phyloP scores from a whole-genome alignment of 352 stramenopile genomes.

The Stephanocyclus meneghinianus region DNA sequence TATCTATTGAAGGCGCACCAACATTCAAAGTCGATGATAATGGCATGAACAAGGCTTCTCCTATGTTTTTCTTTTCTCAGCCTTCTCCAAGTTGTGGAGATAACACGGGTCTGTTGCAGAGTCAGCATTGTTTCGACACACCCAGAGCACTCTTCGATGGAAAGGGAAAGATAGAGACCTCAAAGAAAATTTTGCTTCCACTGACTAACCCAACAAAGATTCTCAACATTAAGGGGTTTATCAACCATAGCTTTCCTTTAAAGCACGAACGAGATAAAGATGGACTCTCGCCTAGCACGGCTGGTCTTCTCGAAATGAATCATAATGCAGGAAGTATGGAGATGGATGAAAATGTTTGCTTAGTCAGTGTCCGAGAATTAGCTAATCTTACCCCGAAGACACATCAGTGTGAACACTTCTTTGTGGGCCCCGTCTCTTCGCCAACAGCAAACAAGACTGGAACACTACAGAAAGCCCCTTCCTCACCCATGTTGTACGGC shows the following conservation, averaged over 20 bases:
- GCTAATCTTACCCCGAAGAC: neutral
- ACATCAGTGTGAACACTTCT: neutral
- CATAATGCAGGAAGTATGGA: neutral
- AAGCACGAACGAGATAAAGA: slow-evolving; percentile 2
- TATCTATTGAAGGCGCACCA: neutral
- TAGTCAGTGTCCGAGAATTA: neutral
- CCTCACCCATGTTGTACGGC: neutral
- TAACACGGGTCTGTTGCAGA: neutral
- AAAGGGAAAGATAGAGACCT: neutral
- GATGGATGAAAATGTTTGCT: neutral
- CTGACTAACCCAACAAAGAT: slow-evolving; percentile 9
- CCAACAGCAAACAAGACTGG: too few species aligned
- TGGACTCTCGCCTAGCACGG: neutral
- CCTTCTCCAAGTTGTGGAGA: slow-evolving; percentile 13
- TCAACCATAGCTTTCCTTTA: neutral
- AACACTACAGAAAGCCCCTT: neutral
- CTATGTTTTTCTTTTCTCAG: slow-evolving; percentile 2
- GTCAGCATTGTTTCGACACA: neutral
- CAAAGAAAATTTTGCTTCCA: neutral
- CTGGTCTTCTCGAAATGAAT: neutral
- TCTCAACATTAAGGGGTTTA: neutral
- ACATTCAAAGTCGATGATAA: neutral
- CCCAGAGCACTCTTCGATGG: neutral
- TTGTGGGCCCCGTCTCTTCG: neutral
- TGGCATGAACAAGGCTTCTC: neutral